Evolutionary conservation across 371 early-diverging fungal genomes (phyloP).

Genomic region (Mucor sp.): DNA sequence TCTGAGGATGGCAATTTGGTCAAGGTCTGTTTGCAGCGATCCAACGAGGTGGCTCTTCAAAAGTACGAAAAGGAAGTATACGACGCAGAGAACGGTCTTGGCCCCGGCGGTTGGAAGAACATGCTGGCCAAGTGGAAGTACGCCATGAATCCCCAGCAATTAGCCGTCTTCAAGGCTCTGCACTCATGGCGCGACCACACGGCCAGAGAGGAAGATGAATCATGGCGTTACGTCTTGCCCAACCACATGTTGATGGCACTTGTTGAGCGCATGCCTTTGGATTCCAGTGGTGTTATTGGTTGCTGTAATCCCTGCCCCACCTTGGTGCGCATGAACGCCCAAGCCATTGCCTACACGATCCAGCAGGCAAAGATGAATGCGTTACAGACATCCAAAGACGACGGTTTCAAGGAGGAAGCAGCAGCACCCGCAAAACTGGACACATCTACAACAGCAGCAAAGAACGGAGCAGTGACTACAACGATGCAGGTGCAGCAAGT

Average conservation of each 20-base stretch:
- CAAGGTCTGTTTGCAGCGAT: constrained; percentile 67
- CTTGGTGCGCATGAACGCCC: constrained; percentile 79
- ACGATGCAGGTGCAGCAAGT: constrained; percentile 9
- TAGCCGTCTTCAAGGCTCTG: constrained; percentile 83
- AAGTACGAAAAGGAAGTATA: constrained; percentile 81
- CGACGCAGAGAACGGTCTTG: constrained; percentile 73
- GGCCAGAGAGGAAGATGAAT: constrained; percentile 94
- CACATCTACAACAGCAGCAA: constrained; percentile 8
- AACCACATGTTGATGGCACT: constrained; percentile 84
- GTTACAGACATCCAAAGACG: constrained; percentile 18
- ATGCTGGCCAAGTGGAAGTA: constrained; percentile 67
- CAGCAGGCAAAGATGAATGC: constrained; percentile 49
- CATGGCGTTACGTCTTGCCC: constrained; percentile 86
- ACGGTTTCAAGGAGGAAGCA: constrained; percentile 16
- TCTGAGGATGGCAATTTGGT: constrained; percentile 65
- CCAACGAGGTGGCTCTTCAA: constrained; percentile 66
- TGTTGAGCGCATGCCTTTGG: constrained; percentile 79
- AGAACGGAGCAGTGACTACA: constrained; percentile 1
- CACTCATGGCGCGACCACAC: constrained; percentile 92
- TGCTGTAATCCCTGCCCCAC: constrained; percentile 88
- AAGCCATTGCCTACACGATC: constrained; percentile 75
- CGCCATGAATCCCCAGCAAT: constrained; percentile 59
- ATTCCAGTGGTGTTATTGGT: constrained; percentile 68
- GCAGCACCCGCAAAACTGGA: constrained; percentile 15
- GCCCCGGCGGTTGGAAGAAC: constrained; percentile 77